Base-by-base conservation (phyloP, 73 alveolate species). In the Diophrys appendiculata region DNA sequence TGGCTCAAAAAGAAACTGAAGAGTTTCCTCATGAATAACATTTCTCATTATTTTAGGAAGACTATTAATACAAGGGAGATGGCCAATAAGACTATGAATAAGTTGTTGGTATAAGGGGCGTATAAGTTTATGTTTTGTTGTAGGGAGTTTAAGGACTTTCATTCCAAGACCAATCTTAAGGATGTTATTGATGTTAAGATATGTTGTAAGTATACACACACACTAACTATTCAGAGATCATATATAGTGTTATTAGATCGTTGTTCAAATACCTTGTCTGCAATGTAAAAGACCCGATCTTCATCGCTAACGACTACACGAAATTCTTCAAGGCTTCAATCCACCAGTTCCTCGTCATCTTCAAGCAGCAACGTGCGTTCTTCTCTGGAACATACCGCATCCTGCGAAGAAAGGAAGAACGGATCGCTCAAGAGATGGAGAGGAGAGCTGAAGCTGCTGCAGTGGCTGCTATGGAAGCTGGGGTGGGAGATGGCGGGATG, bases 1-100 rank as follows among this genome's bases (percentile, higher is more conserved):
- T 87, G 94, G 94, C 88, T 87, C 43, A 87, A 80, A 82, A 81
- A 55, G 77, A 87, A 87, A 43, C 81, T 87, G 0, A 87, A 87
- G 73, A 71, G 83, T 13, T 87, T 81, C 83, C 69, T 87, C 52
- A 80, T 87, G 94, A 77, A 81, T 73, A 87, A 87, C 69, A 65
- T 87, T 30, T 23, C 80, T 23, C 77, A 72, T 73, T 87, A 87
- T 52, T 87, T 87, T 68, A 72, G 73, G 34, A 33, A 65, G 52
- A 74, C 84, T 0, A 74, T 87, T 55, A 87, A 80, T 64, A 69
- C 73, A 11, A 30, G 29, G 29, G 83, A 53, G 64, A 72, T 43
- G 33, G 90, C 90, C 26, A 72, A 74, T 65, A 52, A 35, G 30
- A 87, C 94, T 18, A 53, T 87, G 52, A 75, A 64, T 43, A 87